Base-by-base conservation (phyloP, 345 rosid genomes). In the Aurinia saxatilis region DNA sequence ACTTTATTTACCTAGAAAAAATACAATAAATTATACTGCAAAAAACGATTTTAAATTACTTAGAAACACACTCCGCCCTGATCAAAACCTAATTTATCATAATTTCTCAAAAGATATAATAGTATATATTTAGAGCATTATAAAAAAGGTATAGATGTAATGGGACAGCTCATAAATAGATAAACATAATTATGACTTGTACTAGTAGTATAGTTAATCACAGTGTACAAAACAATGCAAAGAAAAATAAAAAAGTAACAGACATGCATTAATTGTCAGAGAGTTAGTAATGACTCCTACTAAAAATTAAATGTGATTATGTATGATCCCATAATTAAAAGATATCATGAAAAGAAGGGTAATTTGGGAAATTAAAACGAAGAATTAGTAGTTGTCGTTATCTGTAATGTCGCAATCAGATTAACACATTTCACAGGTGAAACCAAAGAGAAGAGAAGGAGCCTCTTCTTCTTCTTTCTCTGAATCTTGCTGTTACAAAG, bases 341-440 rank as follows among this genome's bases (percentile, higher is more conserved):
- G 5, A 31, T 10, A 6, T 56, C 2, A 38, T 4, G 25, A 36
- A 46, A 66, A 17, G 36, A 50, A 19, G 68, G 73, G 73, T 61
- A 69, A 6, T 5, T 37, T 69, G 13, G 75, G 52, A 36, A 62
- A 27, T 0, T 39, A 1, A 13, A 11, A 65, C 38, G 47, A 9
- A 63, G 65, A 51, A 33, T 21, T 5, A 56, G 69, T 56, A 63
- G 17, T 55, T 65, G 77, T 77, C 70, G 60, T 50, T 50, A 72
- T 68, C 53, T 35, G 40, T 21, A 38, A 53, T 45, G 78, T 78
- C 77, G 63, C 65, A 55, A 50, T 74, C 83, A 66, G 44, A 45
- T 53, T 40, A 53, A 51, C 12, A 13, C 11, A 15, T 37, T 52
- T 75, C 64, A 65, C 69, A 72, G 83, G 64, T 76, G 38, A 72